Evolutionary conservation across 176 grass and related monocot genomes (phyloP).

Genomic region (Bromus sterilis): DNA sequence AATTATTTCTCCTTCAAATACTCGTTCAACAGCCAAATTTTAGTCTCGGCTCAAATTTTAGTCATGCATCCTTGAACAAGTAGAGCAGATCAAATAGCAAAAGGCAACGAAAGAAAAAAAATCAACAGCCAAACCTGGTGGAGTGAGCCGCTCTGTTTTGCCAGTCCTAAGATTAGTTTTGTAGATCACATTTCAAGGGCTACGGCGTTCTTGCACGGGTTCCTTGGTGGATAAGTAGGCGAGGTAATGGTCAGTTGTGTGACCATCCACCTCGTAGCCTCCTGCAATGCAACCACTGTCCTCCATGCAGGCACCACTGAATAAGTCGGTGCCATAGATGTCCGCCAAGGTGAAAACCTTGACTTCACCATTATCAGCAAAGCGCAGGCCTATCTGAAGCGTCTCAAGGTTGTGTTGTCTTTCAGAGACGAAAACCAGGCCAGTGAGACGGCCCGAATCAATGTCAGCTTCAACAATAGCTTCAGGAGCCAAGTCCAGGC

Average conservation of each 20-base stretch:
- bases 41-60: too few species aligned
- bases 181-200: slow-evolving; percentile 34
- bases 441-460: background rate
- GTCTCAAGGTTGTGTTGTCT: slow-evolving; percentile 27
- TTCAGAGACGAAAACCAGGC: slow-evolving; percentile 43
- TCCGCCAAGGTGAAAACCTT: slow-evolving; percentile 12
- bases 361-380: background rate
- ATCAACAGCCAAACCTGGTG: background rate
- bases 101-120: background rate
- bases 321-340: background rate
- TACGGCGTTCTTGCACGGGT: background rate
- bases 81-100: background rate
- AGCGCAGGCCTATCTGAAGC: slow-evolving; percentile 13
- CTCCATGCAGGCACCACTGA: slow-evolving; percentile 21
- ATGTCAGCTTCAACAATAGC: background rate
- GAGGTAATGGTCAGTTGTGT: background rate
- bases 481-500: background rate
- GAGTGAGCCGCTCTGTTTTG: slow-evolving; percentile 15
- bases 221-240: slow-evolving; percentile 37
- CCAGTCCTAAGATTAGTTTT: slow-evolving; percentile 16
- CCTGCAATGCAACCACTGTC: slow-evolving; percentile 34
- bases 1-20: too few species aligned
- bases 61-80: too few species aligned
- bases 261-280: background rate
- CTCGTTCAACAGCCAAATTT: too few species aligned